Percentiles rank a stretch among this genome's conserved stretches.
Evolutionary conservation across 352 stramenopile species (phyloP).

Genomic region (Globisporangium recalcitrans): DNA sequence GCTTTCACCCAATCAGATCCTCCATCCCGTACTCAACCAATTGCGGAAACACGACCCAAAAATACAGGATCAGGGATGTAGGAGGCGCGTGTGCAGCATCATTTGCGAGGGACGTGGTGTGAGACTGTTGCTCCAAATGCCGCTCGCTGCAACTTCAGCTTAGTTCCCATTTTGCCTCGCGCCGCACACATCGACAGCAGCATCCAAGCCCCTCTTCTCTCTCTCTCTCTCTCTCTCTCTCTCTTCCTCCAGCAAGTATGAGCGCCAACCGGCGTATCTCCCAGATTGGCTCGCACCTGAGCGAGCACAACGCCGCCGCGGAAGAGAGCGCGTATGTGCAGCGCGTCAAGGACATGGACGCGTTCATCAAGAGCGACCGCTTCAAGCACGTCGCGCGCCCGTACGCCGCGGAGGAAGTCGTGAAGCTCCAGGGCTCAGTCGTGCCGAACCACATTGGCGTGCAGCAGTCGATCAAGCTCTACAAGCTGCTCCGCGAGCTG

Average conservation of each 20-base stretch:
- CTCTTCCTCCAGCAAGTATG: constrained; percentile 25
- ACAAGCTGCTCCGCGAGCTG: constrained; percentile 83
- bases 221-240: not conserved
- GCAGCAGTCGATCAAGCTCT: constrained; percentile 76
- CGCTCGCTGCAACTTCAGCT: constrained; percentile 16
- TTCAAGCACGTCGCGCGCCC: constrained; percentile 80
- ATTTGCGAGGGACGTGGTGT: not conserved
- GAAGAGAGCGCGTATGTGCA: constrained; percentile 63
- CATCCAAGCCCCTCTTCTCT: not conserved
- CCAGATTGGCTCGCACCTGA: constrained; percentile 67
- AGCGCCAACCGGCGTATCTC: constrained; percentile 67
- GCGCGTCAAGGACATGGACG: constrained; percentile 67
- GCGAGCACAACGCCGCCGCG: constrained; percentile 39
- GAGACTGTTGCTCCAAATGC: not conserved
- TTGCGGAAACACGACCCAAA: not conserved
- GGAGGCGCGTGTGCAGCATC: not conserved
- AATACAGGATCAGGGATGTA: not conserved
- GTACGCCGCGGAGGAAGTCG: constrained; percentile 77
- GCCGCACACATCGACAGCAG: constrained; percentile 18
- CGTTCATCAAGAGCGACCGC: constrained; percentile 66
- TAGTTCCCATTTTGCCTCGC: constrained; percentile 47
- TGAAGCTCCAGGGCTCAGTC: constrained; percentile 82
- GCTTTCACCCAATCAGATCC: constrained; percentile 12
- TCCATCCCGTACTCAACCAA: not conserved
- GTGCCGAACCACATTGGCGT: constrained; percentile 37